Base-by-base conservation (phyloP, 108 stramenopile genomes). In the Skeletonema costatum region DNA sequence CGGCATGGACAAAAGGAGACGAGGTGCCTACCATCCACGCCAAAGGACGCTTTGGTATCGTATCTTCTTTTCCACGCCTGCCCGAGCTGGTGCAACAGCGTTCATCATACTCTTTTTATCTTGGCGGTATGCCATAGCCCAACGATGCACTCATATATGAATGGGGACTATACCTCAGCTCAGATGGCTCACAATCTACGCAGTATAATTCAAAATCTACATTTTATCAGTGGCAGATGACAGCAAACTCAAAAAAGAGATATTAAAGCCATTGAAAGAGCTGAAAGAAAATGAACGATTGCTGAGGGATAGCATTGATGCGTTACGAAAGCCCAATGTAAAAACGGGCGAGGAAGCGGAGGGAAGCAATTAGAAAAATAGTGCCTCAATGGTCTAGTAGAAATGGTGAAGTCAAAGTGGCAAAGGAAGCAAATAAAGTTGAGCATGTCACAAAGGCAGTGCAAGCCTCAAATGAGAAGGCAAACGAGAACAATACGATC, bases 41-140 rank as follows among this genome's bases (percentile, higher is more conserved):
- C 75, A 83, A 19, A 48, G 69, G 50, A 80, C 86, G 7, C 51
- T 88, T 44, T 91, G 90, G 90, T 87, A 91, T 77, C 76, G 86
- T 9, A 50, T 91, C 32, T 87, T 87, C 41, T 89, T 78, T 60
- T 86, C 88, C 5, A 84, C 85, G 11, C 81, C 84, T 3, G 74
- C 74, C 32, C 75, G 80, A 50, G 62, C 51, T 38, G 42, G 39
- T 21, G 80, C 51, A 12, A 66, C 80, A 32, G 5, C 62, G 17
- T 30, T 71, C 1, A 70, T 75, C 30, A 30, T 71, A 2, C 32
- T 75, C 29, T 81, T 71, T 71, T 67, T 81, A 41, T 70, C 70
- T 32, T 81, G 80, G 73, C 16, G 74, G 32, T 71, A 70, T 19
- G 80, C 65, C 12, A 65, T 74, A 8, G 59, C 66, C 32, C 80